phyloP scores from a whole-genome alignment of 2,329 filamentous ascomycete species.

The Sporothrix brasiliensis region DNA sequence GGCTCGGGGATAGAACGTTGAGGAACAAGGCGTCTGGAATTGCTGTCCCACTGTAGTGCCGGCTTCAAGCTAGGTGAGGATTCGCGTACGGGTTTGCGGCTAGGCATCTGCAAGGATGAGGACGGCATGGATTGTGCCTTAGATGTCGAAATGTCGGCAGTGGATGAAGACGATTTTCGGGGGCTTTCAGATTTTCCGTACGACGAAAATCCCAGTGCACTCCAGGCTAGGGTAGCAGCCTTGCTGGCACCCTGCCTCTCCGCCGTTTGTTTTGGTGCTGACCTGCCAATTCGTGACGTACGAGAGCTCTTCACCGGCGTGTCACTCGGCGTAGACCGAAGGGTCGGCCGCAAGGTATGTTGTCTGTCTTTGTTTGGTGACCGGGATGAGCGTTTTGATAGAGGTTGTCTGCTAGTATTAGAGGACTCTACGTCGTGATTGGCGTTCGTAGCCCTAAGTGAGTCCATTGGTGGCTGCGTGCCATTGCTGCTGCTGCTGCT shows the following conservation, averaged over 20 bases:
- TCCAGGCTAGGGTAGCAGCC: slow-evolving; percentile 67
- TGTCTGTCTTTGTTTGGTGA: slow-evolving; percentile 61
- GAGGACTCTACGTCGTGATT: slow-evolving; percentile 14
- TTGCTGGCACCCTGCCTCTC: slow-evolving; percentile 62
- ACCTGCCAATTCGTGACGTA: slow-evolving; percentile 46
- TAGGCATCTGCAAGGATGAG: slow-evolving; percentile 18
- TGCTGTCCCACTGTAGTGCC: slow-evolving; percentile 56
- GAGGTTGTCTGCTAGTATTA: neutral
- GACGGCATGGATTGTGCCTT: slow-evolving; percentile 10
- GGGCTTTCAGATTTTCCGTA: slow-evolving; percentile 30
- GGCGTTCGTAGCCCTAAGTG: neutral
- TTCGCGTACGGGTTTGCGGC: slow-evolving; percentile 28
- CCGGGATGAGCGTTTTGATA: slow-evolving; percentile 40
- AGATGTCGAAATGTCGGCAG: neutral
- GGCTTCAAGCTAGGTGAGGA: slow-evolving; percentile 41
- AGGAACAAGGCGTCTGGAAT: slow-evolving; percentile 55
- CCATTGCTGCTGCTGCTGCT: slow-evolving; percentile 11
- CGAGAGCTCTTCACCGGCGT: slow-evolving; percentile 47
- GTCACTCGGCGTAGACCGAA: slow-evolving; percentile 55
- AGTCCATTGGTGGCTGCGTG: neutral
- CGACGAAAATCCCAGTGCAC: slow-evolving; percentile 45
- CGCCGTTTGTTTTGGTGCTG: slow-evolving; percentile 45
- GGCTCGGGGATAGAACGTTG: slow-evolving; percentile 42
- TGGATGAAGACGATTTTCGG: slow-evolving; percentile 21
- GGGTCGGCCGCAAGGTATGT: slow-evolving; percentile 63